Evolutionary conservation across 169 alveolate species (phyloP), one percentile per base, ranked within the genome.

Genomic region (Plasmodium gallinaceum): DNA sequence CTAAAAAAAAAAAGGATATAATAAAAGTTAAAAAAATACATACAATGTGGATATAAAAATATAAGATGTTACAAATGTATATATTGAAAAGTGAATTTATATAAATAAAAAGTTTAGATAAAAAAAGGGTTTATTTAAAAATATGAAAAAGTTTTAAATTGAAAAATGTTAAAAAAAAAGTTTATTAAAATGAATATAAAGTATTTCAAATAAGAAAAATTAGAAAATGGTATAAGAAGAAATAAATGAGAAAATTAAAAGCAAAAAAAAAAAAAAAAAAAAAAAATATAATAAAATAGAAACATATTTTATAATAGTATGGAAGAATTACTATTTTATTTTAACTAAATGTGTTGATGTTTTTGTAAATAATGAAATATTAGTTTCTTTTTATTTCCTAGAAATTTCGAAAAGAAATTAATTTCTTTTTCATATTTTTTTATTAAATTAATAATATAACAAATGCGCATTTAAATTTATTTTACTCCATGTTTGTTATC

Each of bases 401-500:
- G 4, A 57, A 16, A 70, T 70, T 70, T 22, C 0, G 66, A 37
- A 16, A 70, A 46, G 54, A 39, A n/a, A 14, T 37, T 46, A 70
- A 5, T 46, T 57, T 0, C 51, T 37, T 74, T 43, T 48, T 58
- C 20, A 32, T n/a, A 8, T 20, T 62, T 62, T 74, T 37, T n/a
- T 45, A n/a, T 62, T 76, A 46, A 18, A 64, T 18, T 46, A 76
- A n/a, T 37, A 20, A 64, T 48, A 18, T 14, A 64, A 16, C 62
- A 54, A 76, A 76, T 64, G 78, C 75, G 76, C 75, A 64, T 76
- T 76, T 61, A 51, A 7, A 46, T 76, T 76, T 62, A 62, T 51
- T 76, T 75, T 75, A 5, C 51, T 51, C 24, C 16, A n/a, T 32
- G 0, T 7, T 32, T 39, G 43, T 74, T 18, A 43, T 58, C 57